Evolutionary conservation across 2,329 filamentous ascomycete genomes (phyloP), one percentile per base, ranked within the genome.

Genomic region (Aspergillus jensenii): DNA sequence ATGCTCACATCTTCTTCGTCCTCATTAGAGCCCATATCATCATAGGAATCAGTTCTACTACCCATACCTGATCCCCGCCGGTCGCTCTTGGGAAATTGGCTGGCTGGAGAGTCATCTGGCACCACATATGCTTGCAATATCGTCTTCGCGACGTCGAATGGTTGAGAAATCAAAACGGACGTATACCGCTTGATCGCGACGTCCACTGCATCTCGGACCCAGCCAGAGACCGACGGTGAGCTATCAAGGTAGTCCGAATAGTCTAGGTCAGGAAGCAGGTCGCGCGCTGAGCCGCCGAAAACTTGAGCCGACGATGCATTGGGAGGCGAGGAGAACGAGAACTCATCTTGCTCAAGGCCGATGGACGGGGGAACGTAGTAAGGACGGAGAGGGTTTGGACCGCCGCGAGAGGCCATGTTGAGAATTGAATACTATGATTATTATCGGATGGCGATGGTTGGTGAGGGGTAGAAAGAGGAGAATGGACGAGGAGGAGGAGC

Each of bases 81-180:
- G 40, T 64, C 65, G 55, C 74, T 68, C 47, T 60, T 62, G 17
- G 64, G 66, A 53, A 63, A 70, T 55, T 67, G 66, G 52, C 67
- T 67, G 40, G 71, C 71, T 31, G 73, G 67, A 23, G 71, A 50
- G 33, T 55, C 71, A 54, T 70, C 74, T 9, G 74, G 72, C 39
- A 79, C 79, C 52, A 84, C 76, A 62, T 85, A 86, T 52, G 92
- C 86, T 77, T 99, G 95, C 66, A 99, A 78, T 56, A 98, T 85
- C 14, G 89, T 95, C 82, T 97, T 98, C 70, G 93, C 92, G 58
- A 97, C 93, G 80, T 98, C 95, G 74, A 99, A 98, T 14, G 95
- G 95, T 77, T 99, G 95, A 54, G 91, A 90, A 72, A 96, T 87
- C 69, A 98, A 76, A 23, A 96, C 88, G 58, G 89, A 91, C 14